These are phyloP conservation scores for Clarireedia homoeocarpa DNA, from an alignment of 2,329 filamentous ascomycete species.

Conservation along the genomic window DNA sequence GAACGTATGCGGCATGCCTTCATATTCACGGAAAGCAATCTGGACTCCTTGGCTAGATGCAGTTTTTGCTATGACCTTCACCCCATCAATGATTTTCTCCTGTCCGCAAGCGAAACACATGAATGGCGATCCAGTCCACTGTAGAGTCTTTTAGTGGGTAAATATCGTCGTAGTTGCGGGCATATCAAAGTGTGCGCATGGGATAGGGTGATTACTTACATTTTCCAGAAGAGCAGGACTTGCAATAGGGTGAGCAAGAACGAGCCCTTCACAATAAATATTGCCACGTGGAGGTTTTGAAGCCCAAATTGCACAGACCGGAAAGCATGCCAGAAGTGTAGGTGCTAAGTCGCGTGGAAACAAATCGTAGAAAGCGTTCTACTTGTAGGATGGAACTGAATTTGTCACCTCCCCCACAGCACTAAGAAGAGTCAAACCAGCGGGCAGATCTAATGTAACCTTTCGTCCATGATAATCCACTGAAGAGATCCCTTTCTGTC, in stretches of 20 bases:
- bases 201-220: neutral
- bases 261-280: neutral
- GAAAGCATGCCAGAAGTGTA: neutral
- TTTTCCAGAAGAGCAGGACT: neutral
- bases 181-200: too few relatives aligned
- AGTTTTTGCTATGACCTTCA: neutral
- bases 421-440: neutral
- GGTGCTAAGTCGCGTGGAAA: neutral
- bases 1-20: slow-evolving; percentile 3
- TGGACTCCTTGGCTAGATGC: neutral
- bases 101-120: slow-evolving; percentile 1
- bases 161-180: too few relatives aligned
- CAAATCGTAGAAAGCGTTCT: neutral
- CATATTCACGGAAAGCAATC: neutral
- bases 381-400: neutral
- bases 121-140: slow-evolving; percentile 4
- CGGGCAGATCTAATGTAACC: neutral
- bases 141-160: neutral
- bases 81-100: slow-evolving; percentile 2
- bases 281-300: neutral
- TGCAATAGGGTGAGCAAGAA: neutral
- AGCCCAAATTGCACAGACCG: neutral
- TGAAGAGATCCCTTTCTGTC: neutral
- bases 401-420: neutral
- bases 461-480: neutral